Conservation (phyloP, 106 monocot genomes). For the Phalaenopsis equestris region DNA sequence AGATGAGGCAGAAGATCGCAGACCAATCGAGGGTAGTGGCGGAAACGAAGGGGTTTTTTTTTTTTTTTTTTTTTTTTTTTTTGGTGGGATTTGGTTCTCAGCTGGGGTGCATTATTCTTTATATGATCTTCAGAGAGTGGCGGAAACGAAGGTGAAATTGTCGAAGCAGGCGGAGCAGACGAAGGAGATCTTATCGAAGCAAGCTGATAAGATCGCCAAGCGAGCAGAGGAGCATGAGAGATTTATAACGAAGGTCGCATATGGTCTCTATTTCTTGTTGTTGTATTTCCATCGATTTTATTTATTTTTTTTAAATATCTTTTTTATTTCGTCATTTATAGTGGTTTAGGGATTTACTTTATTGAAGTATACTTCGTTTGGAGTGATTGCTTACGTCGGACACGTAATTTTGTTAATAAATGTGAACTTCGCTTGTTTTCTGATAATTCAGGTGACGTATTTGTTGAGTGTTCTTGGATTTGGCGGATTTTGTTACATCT, state of each 20-base stretch:
- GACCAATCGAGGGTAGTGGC: constrained; percentile 37
- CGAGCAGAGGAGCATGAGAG: constrained; percentile 95
- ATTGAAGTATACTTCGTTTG: neutral
- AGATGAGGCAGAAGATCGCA: constrained; percentile 20
- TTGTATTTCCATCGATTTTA: neutral
- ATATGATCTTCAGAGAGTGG: constrained; percentile 18
- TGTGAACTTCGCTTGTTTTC: neutral
- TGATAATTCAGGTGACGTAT: constrained; percentile 68
- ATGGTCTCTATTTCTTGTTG: neutral
- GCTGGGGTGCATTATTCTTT: neutral
- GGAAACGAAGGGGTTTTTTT: neutral
- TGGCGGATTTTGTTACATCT: constrained; percentile 84
- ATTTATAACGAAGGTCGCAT: constrained; percentile 69
- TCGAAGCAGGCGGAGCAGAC: constrained; percentile 39
- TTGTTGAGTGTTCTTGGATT: constrained; percentile 89
- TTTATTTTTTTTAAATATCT: neutral
- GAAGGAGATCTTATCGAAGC: constrained; percentile 78
- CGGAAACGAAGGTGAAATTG: constrained; percentile 18
- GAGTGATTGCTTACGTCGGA: neutral
- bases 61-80: neutral
- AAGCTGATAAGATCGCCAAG: constrained; percentile 83
- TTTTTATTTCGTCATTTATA: neutral
- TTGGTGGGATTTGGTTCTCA: neutral
- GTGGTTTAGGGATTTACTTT: neutral
- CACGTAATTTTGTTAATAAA: neutral